These are phyloP conservation scores for Spizellomyces punctatus DNA, from an alignment of 192 early-diverging fungal species.

Conservation along the genomic window DNA sequence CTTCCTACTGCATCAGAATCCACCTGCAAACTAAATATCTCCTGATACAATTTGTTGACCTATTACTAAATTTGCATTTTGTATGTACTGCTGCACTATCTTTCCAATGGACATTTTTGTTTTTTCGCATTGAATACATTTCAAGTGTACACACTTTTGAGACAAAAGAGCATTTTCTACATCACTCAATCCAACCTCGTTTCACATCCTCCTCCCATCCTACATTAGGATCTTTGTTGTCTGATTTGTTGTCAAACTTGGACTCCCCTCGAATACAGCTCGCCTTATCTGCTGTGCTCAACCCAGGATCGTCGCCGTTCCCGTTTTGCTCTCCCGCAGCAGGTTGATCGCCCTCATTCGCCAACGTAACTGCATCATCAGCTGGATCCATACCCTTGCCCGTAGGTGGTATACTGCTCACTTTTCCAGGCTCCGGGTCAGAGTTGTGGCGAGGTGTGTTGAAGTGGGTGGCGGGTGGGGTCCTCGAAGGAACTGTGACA, in stretches of 20 bases:
- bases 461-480: neutral
- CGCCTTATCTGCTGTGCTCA: neutral
- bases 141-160: neutral
- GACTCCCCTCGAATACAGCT: neutral
- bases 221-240: too few relatives aligned
- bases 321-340: neutral
- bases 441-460: neutral
- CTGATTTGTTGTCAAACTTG: neutral
- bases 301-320: neutral
- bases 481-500: neutral
- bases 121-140: neutral
- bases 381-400: slow-evolving; percentile 17
- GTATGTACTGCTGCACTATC: neutral
- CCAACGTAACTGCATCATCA: slow-evolving; percentile 5
- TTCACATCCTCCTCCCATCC: slow-evolving; percentile 1
- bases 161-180: neutral
- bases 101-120: neutral
- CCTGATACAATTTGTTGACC: neutral
- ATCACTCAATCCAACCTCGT: slow-evolving; percentile 7
- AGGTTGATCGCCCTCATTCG: slow-evolving; percentile 5
- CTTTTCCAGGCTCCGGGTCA: slow-evolving; percentile 8
- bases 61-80: neutral
- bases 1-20: neutral
- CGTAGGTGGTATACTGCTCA: neutral
- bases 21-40: neutral